Evolutionary conservation across 306 rosid species (phyloP), one percentile per base, ranked within the genome.

Genomic region (Rubus parviflorus): DNA sequence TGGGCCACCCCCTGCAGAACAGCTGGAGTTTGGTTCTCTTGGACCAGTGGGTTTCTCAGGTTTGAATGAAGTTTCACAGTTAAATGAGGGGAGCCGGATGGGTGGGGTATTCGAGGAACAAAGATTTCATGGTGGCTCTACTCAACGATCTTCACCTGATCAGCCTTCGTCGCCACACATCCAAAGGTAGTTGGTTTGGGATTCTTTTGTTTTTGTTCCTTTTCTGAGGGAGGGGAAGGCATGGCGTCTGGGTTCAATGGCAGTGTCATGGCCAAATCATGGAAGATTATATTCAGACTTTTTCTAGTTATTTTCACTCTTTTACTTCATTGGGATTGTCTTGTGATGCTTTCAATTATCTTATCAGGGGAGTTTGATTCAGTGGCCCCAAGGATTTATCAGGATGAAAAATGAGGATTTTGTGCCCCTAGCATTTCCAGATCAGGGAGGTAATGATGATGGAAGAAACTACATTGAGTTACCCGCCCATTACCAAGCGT

Each of bases 1-100:
- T 69, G 73, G 83, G 57, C 25, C 93, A 53, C 35, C 93, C 35
- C 85, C 89, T 4, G 82, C 91, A 7, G 97, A 92, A 62, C 98
- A 87, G 85, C 92, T 92, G 19, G 98, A 95, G 88, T 90, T 95
- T 75, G 97, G 98, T 53, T 83, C 97, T 66, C 80, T 90, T 78
- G 98, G 98, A 74, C 89, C 97, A 37, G 86, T 92, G 82, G 97
- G 96, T 56, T 90, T 75, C 83, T 42, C 95, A 0, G 83, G 88
- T 73, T 73, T 82, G 76, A 89, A 85, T 47, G 97, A 94, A 71
- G 85, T 70, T 37, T 68, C 96, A 11, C 93, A 89, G 80, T 52
- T 79, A 47, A 88, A 85, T 42, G 98, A 94, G 45, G 91, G 92
- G 51, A 80, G 82, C 79, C 85, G 72, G 48, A 81, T 86, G 43